phyloP scores from a whole-genome alignment of 169 alveolate species.

The Cyclospora cayetanensis region DNA sequence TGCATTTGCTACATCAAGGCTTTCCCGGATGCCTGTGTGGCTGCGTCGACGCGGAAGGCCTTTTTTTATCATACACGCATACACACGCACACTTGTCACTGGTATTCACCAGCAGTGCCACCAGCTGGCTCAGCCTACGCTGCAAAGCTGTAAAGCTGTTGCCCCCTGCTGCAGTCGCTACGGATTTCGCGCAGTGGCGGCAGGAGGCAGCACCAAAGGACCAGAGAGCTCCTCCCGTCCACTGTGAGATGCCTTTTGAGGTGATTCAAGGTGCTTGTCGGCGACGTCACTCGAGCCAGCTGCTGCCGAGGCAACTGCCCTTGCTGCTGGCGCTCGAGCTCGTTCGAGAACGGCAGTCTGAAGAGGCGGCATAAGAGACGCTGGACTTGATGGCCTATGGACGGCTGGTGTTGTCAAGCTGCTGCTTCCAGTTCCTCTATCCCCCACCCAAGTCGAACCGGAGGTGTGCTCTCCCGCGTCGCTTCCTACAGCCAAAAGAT shows the following conservation, averaged over 20 bases:
- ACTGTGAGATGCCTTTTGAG: background rate
- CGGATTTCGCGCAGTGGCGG: background rate
- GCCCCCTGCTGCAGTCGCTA: background rate
- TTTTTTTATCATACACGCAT: background rate
- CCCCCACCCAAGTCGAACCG: background rate
- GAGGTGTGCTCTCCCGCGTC: background rate
- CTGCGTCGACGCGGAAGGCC: background rate
- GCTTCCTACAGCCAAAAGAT: background rate
- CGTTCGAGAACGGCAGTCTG: background rate
- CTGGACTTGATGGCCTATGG: background rate
- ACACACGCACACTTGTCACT: background rate
- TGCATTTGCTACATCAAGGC: background rate
- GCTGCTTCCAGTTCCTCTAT: conserved; percentile 27
- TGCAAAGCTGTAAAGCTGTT: too few species aligned
- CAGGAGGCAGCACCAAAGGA: background rate
- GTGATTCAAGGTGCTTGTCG: background rate
- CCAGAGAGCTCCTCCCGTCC: background rate
- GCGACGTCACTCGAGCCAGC: background rate
- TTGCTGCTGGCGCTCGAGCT: background rate
- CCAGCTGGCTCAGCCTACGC: background rate
- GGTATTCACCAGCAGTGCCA: background rate
- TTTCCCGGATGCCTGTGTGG: background rate
- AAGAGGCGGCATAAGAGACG: background rate
- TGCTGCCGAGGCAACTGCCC: background rate
- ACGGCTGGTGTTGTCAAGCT: background rate